A percentile compares a stretch with the other conserved stretches of the same genome.
Conservation (phyloP, 352 stramenopile species). For the Pythium grandisporangium region DNA sequence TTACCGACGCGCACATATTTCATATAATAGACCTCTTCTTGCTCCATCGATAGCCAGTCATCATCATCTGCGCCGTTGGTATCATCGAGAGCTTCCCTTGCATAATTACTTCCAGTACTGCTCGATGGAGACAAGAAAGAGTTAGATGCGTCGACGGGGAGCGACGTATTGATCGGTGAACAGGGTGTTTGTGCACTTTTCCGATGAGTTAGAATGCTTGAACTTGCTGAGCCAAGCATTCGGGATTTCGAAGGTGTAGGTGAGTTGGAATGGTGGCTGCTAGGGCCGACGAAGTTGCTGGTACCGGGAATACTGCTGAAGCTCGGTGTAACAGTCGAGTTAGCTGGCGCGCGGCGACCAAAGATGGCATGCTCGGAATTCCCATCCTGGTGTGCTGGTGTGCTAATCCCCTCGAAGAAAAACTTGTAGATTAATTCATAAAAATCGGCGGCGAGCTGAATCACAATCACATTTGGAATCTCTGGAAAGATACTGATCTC, state of each 20-base stretch:
- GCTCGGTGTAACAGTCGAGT: neutral
- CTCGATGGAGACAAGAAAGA: constrained; percentile 7
- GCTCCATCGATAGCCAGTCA: constrained; percentile 35
- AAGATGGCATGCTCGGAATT: constrained; percentile 49
- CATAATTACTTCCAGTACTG: neutral
- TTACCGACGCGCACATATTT: constrained; percentile 81
- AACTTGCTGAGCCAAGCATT: constrained; percentile 1
- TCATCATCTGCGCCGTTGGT: constrained; percentile 20
- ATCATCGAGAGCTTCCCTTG: neutral
- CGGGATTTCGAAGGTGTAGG: constrained; percentile 5
- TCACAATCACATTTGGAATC: constrained; percentile 76
- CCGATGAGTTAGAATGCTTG: too few relatives aligned
- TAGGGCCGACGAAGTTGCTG: constrained; percentile 2
- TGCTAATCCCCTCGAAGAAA: constrained; percentile 55
- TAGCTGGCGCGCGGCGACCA: constrained; percentile 23
- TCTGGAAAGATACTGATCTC: constrained; percentile 81
- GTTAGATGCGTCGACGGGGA: neutral
- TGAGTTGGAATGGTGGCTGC: too few relatives aligned
- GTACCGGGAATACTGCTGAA: neutral
- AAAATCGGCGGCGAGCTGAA: constrained; percentile 72
- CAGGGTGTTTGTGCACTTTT: too few relatives aligned
- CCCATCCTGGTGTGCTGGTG: constrained; percentile 15
- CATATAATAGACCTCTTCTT: constrained; percentile 78
- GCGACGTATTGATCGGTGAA: constrained; percentile 2
- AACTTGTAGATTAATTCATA: constrained; percentile 83